Evolutionary conservation across 106 monocot genomes (phyloP).

Genomic region (Apostasia shenzhenica): DNA sequence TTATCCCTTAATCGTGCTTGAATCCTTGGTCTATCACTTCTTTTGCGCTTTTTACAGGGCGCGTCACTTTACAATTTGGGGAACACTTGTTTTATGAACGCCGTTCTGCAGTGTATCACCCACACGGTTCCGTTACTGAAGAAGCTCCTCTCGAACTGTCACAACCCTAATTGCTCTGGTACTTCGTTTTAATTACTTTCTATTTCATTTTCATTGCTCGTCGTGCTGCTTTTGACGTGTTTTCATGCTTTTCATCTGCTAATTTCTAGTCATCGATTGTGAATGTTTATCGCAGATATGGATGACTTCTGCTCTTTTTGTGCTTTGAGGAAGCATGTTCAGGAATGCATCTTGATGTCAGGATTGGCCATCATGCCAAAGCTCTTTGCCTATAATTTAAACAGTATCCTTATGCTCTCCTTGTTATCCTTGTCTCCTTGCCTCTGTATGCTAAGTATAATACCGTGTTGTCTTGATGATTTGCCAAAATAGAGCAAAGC

Average conservation of each 20-base stretch:
- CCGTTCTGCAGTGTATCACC: conserved; percentile 57
- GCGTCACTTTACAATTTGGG: conserved; percentile 62
- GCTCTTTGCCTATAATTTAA: conserved; percentile 43
- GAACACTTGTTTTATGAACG: conserved; percentile 86
- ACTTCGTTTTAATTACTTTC: neutral
- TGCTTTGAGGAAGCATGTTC: conserved; percentile 34
- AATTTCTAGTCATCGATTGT: conserved; percentile 3
- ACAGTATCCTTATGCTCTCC: conserved; percentile 61
- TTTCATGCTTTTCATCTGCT: neutral
- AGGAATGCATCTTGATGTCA: conserved; percentile 19
- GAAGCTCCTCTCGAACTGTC: conserved; percentile 22
- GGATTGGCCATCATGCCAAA: conserved; percentile 23
- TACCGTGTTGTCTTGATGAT: neutral
- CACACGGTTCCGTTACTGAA: conserved; percentile 65
- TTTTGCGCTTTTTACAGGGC: conserved; percentile 29
- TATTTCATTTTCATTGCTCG: neutral
- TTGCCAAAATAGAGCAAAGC: too few relatives aligned
- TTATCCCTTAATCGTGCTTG: neutral
- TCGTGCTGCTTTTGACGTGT: neutral
- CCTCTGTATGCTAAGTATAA: neutral
- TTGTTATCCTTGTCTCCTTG: neutral
- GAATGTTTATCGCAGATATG: conserved; percentile 18
- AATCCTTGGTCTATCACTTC: neutral
- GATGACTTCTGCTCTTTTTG: conserved; percentile 63
- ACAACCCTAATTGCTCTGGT: conserved; percentile 23